phyloP scores from a whole-genome alignment of 352 stramenopile genomes.

The Thraustotheca clavata region DNA sequence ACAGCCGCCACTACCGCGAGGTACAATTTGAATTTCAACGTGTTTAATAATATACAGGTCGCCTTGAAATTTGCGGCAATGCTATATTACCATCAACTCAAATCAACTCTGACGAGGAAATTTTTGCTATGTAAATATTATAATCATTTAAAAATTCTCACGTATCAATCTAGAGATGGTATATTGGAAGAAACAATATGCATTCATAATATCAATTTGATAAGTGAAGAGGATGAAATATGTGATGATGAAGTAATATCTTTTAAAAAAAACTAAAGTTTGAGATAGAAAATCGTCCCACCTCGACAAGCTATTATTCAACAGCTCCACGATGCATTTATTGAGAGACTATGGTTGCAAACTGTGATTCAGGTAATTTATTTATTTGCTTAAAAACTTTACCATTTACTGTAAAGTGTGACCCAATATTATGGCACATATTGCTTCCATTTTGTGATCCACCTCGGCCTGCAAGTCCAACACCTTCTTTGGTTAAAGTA shows the following conservation, averaged over 20 bases:
- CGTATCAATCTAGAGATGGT: not conserved
- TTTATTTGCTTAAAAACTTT: not conserved
- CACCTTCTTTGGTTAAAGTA: not conserved
- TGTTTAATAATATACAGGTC: not conserved
- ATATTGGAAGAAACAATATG: conserved; percentile 11
- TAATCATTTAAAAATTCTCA: not conserved
- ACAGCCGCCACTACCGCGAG: not conserved
- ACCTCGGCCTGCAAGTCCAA: not conserved
- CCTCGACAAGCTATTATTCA: not conserved
- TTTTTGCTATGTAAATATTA: not conserved
- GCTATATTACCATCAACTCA: not conserved
- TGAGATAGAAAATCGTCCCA: not conserved
- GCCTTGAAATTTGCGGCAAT: not conserved
- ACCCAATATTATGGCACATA: conserved; percentile 7
- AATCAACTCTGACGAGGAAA: not conserved
- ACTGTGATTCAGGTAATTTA: not conserved
- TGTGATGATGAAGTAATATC: not conserved
- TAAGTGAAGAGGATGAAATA: not conserved
- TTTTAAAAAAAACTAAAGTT: not conserved
- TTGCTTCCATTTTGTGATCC: not conserved
- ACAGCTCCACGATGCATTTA: conserved; percentile 11
- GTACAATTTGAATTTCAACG: not conserved
- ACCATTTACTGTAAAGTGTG: not conserved
- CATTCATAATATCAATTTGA: not conserved
- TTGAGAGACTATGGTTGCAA: conserved; percentile 16